Base-by-base conservation (phyloP, 1,284 basidiomycete species). In the Melanopsichium pennsylvanicum region DNA sequence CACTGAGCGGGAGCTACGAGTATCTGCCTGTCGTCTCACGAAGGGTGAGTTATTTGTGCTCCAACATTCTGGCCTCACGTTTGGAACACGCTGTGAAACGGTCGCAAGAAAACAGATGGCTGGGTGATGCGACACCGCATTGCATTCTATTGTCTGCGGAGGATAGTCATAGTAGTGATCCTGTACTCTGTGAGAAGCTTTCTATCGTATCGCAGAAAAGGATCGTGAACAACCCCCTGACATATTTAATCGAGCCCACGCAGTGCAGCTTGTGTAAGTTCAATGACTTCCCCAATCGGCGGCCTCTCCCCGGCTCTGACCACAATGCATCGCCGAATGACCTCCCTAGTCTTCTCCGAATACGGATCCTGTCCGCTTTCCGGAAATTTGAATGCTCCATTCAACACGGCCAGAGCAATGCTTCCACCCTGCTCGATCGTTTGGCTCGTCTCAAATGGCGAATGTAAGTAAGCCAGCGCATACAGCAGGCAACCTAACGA, bases 381-480 rank as follows among this genome's bases (percentile, higher is more conserved):
- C 12, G 79, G 79, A 38, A 75, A 79, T 41, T 75, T 76, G 70
- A 76, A 81, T 25, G 61, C 52, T 13, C 78, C 79, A 31, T 81
- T 80, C 43, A 75, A 56, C 15, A 81, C 79, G 10, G 80, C 80
- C 33, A 81, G 41, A 1, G 80, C 80, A n/a, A 81, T 70, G 10
- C 66, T 73, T 11, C 80, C 80, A 36, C 80, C 80, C 46, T 81
- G 79, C 42, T 80, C 78, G 16, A 76, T 60, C 7, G 78, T 81
- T 41, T 79, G 75, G 0, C 60, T 70, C 19, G 80, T 81, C 64
- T 81, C 80, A 48, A 81, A 81, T 1, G 80, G 80, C 59, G 78
- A 81, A 49, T 81, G 77, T 38, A 75, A 63, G 54, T 80, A 81
- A n/a, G 75, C 74, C 33, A 76, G 59, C 15, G 76, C 76, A 42